Conservation (phyloP, 768 basidiomycete species). For the Pleurotus tuber-regium region DNA sequence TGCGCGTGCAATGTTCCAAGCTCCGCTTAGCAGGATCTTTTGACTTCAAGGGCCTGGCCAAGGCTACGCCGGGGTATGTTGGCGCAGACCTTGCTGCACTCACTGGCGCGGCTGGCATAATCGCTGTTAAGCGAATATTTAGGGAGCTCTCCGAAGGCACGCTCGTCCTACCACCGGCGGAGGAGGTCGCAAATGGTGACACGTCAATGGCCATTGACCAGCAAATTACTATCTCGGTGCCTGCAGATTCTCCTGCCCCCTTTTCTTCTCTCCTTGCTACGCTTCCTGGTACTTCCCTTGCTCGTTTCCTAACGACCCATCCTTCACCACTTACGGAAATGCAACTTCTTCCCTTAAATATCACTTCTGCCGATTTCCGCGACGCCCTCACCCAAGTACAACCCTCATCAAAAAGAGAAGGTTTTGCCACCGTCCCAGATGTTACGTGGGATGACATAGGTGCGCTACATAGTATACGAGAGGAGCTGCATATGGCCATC, state of each 20-base stretch:
- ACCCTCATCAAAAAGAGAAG: constrained; percentile 96
- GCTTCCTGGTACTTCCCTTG: constrained; percentile 67
- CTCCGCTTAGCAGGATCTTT: constrained; percentile 86
- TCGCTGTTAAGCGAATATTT: constrained; percentile 96
- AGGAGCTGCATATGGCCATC: constrained; percentile 96
- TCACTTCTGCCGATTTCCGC: constrained; percentile 79
- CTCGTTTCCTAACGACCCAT: constrained; percentile 86
- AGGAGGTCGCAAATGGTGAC: constrained; percentile 22
- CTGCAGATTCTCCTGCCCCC: constrained; percentile 12
- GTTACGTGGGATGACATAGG: constrained; percentile 96
- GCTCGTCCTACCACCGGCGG: constrained; percentile 48
- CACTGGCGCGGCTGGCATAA: constrained; percentile 91
- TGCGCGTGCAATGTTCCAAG: constrained; percentile 81
- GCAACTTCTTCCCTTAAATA: constrained; percentile 79
- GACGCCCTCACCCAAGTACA: constrained; percentile 86
- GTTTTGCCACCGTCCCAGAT: constrained; percentile 95
- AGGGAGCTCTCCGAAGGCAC: constrained; percentile 69
- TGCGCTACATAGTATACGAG: constrained; percentile 80
- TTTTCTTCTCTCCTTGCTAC: constrained; percentile 29
- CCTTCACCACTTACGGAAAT: constrained; percentile 73
- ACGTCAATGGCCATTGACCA: constrained; percentile 44
- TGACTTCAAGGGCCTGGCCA: constrained; percentile 81
- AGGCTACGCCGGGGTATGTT: constrained; percentile 95
- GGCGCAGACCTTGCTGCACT: constrained; percentile 92
- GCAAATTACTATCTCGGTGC: constrained; percentile 12